Conservation (phyloP, 1,284 basidiomycete species). For the Erythrobasidium hasegawianum region DNA sequence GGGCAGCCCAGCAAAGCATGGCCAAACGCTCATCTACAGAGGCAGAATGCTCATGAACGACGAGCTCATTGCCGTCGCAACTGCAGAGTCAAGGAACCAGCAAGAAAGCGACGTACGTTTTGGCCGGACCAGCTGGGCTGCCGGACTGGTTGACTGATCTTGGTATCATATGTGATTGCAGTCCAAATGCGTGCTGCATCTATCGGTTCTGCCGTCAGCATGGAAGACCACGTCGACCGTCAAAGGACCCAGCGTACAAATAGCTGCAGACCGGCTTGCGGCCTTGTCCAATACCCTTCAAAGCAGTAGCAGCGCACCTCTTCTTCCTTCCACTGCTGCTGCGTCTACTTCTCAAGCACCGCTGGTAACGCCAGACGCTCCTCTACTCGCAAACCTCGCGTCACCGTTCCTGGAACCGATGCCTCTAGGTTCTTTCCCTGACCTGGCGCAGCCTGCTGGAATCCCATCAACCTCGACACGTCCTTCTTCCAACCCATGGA, state of each 20-base stretch:
- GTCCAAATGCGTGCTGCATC: conserved; percentile 17
- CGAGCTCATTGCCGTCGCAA: conserved; percentile 11
- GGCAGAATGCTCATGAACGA: conserved; percentile 22
- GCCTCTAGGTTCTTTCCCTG: conserved; percentile 1
- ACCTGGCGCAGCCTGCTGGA: not conserved
- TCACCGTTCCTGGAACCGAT: not conserved
- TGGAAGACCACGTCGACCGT: conserved; percentile 9
- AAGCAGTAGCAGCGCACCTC: not conserved
- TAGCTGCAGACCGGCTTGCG: conserved; percentile 25
- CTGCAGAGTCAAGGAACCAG: not conserved
- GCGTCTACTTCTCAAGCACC: not conserved
- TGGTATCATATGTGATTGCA: no score
- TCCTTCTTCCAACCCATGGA: conserved; percentile 3
- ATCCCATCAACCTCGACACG: not conserved
- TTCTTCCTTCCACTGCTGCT: not conserved
- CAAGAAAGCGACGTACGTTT: not conserved
- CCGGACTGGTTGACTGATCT: no score
- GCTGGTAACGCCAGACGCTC: not conserved
- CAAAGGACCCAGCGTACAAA: not conserved
- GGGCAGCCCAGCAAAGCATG: conserved; percentile 6
- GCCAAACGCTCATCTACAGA: conserved; percentile 24
- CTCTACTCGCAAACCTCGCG: not conserved
- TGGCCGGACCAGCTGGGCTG: no score
- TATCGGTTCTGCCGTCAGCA: conserved; percentile 12
- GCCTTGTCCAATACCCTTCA: conserved; percentile 6